phyloP scores from a whole-genome alignment of 176 grass and related monocot genomes.

The Oryza punctata region DNA sequence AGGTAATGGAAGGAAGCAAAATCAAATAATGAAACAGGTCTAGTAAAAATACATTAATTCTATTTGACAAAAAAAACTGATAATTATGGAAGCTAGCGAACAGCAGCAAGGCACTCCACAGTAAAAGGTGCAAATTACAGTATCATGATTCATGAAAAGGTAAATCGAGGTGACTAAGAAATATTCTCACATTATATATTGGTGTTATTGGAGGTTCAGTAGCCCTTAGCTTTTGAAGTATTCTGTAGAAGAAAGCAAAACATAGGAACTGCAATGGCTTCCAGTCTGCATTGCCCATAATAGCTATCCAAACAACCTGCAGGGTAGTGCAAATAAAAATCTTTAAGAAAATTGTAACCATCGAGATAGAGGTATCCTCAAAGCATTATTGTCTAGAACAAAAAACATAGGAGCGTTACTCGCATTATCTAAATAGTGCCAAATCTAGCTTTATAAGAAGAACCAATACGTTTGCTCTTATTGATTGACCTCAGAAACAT shows the following conservation, averaged over 20 bases:
- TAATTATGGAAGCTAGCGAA: conserved; percentile 23
- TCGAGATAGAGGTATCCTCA: neutral
- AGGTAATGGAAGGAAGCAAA: neutral
- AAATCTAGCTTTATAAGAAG: neutral
- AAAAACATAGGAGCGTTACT: neutral
- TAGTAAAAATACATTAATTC: neutral
- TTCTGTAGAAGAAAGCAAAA: conserved; percentile 95
- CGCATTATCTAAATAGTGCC: neutral
- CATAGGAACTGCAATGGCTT: conserved; percentile 95
- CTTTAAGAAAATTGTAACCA: conserved; percentile 18
- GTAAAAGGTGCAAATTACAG: conserved; percentile 11
- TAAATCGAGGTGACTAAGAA: neutral
- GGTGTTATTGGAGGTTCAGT: conserved; percentile 81
- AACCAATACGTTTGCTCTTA: neutral
- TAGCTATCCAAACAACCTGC: conserved; percentile 79
- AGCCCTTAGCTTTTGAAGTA: conserved; percentile 85
- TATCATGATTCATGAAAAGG: neutral
- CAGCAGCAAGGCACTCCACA: neutral
- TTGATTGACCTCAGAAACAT: neutral
- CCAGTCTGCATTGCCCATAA: conserved; percentile 72
- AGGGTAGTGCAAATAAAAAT: conserved; percentile 40
- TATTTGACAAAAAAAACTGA: conserved; percentile 17
- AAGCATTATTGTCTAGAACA: conserved; percentile 17
- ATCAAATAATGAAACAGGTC: neutral
- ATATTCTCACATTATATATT: conserved; percentile 77